Evolutionary conservation across 768 basidiomycete genomes (phyloP), one percentile per base, ranked within the genome.

Genomic region (Psilocybe cubensis): DNA sequence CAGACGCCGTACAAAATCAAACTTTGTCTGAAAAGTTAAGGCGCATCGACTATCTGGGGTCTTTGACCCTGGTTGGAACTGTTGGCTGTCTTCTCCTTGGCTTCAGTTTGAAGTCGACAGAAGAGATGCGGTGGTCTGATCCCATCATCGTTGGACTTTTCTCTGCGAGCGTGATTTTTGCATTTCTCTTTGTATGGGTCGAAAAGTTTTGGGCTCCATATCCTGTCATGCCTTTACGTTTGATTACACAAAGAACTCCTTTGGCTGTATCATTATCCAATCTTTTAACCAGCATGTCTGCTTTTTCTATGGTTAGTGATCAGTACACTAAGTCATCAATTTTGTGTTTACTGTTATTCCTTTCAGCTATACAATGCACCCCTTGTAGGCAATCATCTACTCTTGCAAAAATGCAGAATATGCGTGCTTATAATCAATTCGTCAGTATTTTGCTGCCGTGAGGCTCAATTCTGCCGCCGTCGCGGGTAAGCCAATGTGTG

Each of bases 141-240:
- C 88, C 91, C 4, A 67, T 85, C 27, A 85, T 98, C 53, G 83
- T 77, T 68, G 85, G 84, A 12, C 78, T 94, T 42, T 74, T 97
- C 43, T 56, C 77, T 52, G 67, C 75, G 40, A 89, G 92, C 63
- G 71, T 71, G 46, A 58, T 88, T 20, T 87, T 79, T 50, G 77
- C 79, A 9, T 61, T 76, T 5, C 64, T 78, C 2, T 98, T 99
- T 70, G 68, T 96, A 27, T 68, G 84, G 44, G 91, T 92, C 23
- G 96, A 99, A 74, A 85, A 86, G 55, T 79, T 82, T 62, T 86
- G 83, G 77, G 86, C 92, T 3, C 79, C 83, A 3, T 91, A 89
- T 69, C 97, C 97, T 14, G 89, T 98, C 50, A 89, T 99, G 87
- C 96, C 96, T 46, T 74, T 97, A 60, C 83, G 83, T 51, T 74